Percentiles rank a stretch among this genome's conserved stretches.
Evolutionary conservation across 2,329 filamentous ascomycete genomes (phyloP).

Genomic region (Stenocarpella maydis): DNA sequence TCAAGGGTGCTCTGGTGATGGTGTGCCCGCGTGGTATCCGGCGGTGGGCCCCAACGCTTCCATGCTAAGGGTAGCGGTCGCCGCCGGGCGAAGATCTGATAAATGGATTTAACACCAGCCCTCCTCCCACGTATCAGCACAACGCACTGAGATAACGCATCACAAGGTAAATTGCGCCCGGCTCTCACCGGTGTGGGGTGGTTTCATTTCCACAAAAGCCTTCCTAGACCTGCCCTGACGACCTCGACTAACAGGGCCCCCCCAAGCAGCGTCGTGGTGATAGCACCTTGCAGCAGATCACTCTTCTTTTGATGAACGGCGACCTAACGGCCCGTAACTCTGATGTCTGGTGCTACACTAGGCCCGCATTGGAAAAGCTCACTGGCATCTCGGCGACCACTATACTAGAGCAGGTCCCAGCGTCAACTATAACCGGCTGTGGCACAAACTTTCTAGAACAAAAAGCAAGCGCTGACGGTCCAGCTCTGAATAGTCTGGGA

Average conservation of each 20-base stretch:
- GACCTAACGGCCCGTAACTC: slow-evolving; percentile 15
- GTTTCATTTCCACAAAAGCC: slow-evolving; percentile 32
- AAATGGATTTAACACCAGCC: slow-evolving; percentile 15
- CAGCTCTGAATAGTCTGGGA: background rate
- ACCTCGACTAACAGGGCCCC: background rate
- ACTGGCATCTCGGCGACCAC: background rate
- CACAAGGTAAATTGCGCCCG: slow-evolving; percentile 30
- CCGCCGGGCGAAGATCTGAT: slow-evolving; percentile 24
- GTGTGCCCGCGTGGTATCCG: slow-evolving; percentile 21
- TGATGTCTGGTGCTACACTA: slow-evolving; percentile 4
- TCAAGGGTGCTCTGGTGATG: background rate
- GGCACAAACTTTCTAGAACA: slow-evolving; percentile 29
- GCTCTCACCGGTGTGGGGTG: slow-evolving; percentile 35
- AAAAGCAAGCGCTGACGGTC: background rate
- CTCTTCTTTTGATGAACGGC: slow-evolving; percentile 17
- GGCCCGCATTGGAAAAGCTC: background rate
- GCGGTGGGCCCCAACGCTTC: slow-evolving; percentile 9
- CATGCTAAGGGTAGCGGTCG: slow-evolving; percentile 9
- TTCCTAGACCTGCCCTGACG: background rate
- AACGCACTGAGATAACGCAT: slow-evolving; percentile 27
- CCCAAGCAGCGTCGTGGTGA: slow-evolving; percentile 7
- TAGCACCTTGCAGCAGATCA: slow-evolving; percentile 16
- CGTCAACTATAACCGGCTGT: background rate
- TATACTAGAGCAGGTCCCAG: background rate
- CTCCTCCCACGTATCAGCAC: slow-evolving; percentile 14